A percentile compares a stretch with the other conserved stretches of the same genome.
Conservation (phyloP, 495 filamentous ascomycete genomes). For the Aspergillus nanangensis region DNA sequence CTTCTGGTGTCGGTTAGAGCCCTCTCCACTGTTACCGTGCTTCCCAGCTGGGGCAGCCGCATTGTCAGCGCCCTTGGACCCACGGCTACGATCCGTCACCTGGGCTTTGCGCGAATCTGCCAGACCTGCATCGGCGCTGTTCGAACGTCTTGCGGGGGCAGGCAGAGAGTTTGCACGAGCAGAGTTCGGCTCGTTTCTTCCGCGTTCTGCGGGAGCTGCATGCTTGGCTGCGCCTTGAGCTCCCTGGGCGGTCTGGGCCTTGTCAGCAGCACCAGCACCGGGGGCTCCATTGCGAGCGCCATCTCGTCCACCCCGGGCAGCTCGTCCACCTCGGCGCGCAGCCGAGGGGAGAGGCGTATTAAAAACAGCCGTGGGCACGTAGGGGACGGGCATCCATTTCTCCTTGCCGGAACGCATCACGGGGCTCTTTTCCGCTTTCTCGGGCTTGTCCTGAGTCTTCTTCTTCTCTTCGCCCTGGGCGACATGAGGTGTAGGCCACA, state of each 20-base stretch:
- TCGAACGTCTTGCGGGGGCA: slow-evolving; percentile 35
- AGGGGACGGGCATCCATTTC: slow-evolving; percentile 68
- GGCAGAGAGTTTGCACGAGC: slow-evolving; percentile 39
- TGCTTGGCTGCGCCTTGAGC: slow-evolving; percentile 31
- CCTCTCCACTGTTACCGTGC: slow-evolving; percentile 24
- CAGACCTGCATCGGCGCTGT: slow-evolving; percentile 29
- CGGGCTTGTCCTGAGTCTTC: slow-evolving; percentile 56
- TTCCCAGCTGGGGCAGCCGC: slow-evolving; percentile 4
- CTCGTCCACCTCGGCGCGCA: slow-evolving; percentile 56
- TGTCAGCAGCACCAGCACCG: slow-evolving; percentile 41
- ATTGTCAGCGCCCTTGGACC: slow-evolving; percentile 31
- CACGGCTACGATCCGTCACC: slow-evolving; percentile 29
- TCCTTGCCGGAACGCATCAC: slow-evolving; percentile 56
- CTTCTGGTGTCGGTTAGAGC: slow-evolving; percentile 31
- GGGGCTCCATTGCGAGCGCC: slow-evolving; percentile 49
- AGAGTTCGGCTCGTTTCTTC: slow-evolving; percentile 32
- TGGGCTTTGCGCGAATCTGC: slow-evolving; percentile 33
- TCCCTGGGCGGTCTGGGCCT: slow-evolving; percentile 29
- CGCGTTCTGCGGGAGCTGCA: slow-evolving; percentile 29
- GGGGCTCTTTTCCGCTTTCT: slow-evolving; percentile 59
- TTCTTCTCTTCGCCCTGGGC: slow-evolving; percentile 71
- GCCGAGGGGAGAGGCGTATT: slow-evolving; percentile 69
- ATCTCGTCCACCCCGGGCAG: slow-evolving; percentile 49
- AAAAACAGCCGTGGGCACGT: slow-evolving; percentile 76
- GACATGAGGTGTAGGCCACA: slow-evolving; percentile 88